Evolutionary conservation across 23 red algal genomes (phyloP).

Genomic region (Agarophyton chilense): DNA sequence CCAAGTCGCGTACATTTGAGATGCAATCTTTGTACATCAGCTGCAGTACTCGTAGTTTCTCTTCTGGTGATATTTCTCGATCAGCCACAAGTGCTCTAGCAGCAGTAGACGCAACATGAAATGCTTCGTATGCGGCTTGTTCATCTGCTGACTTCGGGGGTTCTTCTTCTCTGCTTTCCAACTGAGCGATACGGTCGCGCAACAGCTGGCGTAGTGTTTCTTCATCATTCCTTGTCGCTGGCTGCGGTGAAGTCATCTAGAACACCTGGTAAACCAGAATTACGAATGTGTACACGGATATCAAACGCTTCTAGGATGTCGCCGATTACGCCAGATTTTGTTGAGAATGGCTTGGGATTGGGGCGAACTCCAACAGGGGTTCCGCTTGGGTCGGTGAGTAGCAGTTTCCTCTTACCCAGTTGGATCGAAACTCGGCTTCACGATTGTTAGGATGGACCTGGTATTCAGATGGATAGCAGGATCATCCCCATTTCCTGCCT

Average conservation of each 20-base stretch:
- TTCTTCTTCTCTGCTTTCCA: slow-evolving; percentile 60
- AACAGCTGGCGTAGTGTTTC: slow-evolving; percentile 51
- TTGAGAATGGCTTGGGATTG: background rate
- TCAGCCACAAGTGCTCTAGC: slow-evolving; percentile 45
- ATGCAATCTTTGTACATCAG: slow-evolving; percentile 60
- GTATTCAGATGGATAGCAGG: background rate
- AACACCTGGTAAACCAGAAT: background rate
- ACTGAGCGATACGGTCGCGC: slow-evolving; percentile 52
- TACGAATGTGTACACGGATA: background rate
- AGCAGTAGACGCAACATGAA: slow-evolving; percentile 48
- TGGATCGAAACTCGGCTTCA: background rate
- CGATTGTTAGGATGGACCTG: background rate
- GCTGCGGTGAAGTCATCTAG: slow-evolving; percentile 51
- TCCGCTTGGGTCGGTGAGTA: background rate
- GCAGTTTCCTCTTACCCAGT: background rate
- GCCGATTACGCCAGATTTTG: no score
- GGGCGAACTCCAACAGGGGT: background rate
- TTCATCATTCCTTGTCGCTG: slow-evolving; percentile 31
- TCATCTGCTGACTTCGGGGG: slow-evolving; percentile 51
- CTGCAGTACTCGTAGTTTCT: slow-evolving; percentile 55
- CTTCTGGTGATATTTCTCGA: slow-evolving; percentile 43
- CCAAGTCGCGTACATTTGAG: slow-evolving; percentile 45
- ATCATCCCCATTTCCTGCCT: background rate
- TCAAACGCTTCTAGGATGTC: background rate
- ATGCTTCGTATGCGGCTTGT: slow-evolving; percentile 60